Evolutionary conservation across 768 basidiomycete species (phyloP).

Genomic region (Lentinula detonsa): DNA sequence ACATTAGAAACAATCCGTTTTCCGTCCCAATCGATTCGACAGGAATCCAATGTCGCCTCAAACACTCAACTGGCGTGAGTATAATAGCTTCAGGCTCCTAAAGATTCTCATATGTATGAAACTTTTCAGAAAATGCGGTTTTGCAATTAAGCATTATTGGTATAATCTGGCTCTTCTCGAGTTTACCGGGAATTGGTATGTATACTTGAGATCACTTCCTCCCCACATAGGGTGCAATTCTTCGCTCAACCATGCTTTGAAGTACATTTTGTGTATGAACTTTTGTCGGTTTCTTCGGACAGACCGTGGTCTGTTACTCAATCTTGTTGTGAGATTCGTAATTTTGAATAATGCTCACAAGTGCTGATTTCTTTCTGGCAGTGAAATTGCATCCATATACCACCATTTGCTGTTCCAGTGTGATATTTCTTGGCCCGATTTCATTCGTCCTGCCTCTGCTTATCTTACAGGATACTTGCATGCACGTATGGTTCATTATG

Average conservation of each 20-base stretch:
- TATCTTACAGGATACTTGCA: not conserved
- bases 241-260: not conserved
- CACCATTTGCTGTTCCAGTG: not conserved
- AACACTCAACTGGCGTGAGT: not conserved
- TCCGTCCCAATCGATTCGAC: no score
- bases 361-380: not conserved
- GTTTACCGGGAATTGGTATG: conserved; percentile 1
- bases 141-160: not conserved
- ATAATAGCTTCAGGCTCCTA: not conserved
- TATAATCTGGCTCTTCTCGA: not conserved
- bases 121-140: not conserved
- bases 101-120: no score
- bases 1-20: no score
- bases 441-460: conserved; percentile 1
- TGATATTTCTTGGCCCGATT: conserved; percentile 2
- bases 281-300: not conserved
- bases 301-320: not conserved
- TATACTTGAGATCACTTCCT: no score
- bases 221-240: not conserved
- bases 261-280: not conserved
- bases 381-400: not conserved
- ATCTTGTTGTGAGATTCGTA: not conserved
- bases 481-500: not conserved
- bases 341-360: not conserved
- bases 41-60: not conserved